phyloP scores from a whole-genome alignment of 768 basidiomycete genomes.

The Lactarius quietus region DNA sequence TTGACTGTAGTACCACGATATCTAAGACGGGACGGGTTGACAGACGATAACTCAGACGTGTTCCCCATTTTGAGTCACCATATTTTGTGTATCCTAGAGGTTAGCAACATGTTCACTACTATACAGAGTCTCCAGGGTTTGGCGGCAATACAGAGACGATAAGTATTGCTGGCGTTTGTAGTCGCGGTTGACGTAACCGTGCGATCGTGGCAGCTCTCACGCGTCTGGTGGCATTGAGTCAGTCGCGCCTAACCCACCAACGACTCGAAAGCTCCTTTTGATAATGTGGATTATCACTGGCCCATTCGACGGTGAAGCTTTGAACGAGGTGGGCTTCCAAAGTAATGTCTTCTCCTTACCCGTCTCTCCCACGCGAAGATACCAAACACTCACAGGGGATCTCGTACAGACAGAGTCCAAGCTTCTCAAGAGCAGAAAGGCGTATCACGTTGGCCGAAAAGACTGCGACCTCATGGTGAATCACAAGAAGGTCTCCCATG shows the following conservation, averaged over 20 bases:
- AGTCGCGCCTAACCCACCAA: neutral
- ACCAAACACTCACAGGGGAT: slow-evolving; percentile 4
- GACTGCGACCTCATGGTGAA: slow-evolving; percentile 47
- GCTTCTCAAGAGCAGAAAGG: slow-evolving; percentile 56
- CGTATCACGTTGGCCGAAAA: slow-evolving; percentile 57
- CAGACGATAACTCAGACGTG: neutral
- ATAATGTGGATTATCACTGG: slow-evolving; percentile 55
- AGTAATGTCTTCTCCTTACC: slow-evolving; percentile 35
- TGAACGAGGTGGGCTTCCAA: slow-evolving; percentile 36
- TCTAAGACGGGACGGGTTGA: no score
- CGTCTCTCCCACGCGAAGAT: neutral
- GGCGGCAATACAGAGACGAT: no score
- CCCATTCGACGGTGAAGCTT: slow-evolving; percentile 46
- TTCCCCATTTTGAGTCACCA: neutral
- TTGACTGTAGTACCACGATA: neutral
- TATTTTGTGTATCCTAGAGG: neutral
- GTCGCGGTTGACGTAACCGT: no score
- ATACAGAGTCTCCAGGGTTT: no score
- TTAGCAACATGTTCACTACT: no score
- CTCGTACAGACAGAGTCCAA: slow-evolving; percentile 46
- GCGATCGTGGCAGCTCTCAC: no score
- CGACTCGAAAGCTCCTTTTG: neutral
- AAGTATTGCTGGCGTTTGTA: no score
- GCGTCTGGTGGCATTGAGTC: neutral
- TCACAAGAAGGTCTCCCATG: slow-evolving; percentile 60